Evolutionary conservation across 768 basidiomycete genomes (phyloP), one percentile per base, ranked within the genome.

Genomic region (Phylloporus sp.): DNA sequence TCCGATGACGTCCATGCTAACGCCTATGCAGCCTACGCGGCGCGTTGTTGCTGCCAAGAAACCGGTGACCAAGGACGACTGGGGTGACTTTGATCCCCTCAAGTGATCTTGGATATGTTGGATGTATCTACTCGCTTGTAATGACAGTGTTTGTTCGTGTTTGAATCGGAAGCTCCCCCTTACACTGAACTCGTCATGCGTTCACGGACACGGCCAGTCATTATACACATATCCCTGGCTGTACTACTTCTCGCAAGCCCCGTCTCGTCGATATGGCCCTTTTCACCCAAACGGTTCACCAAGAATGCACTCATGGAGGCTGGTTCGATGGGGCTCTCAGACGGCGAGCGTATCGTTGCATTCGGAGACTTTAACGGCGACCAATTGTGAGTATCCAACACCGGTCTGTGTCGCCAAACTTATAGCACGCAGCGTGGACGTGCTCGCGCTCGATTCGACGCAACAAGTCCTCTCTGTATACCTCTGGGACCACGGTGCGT

Each of bases 321-420:
- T 3, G 95, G 93, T 8, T 72, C 84, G 2, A 74, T 95, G 67
- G 95, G 94, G 2, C 70, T 97, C 28, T 78, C 78, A 42, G 77
- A 75, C n/a, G 79, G 82, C 47, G 84, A 82, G 24, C 78, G 88
- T 46, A 79, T 97, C 18, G 77, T 91, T 53, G 95, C 94, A 8
- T 90, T 91, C 60, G 97, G 94, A 28, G 95, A 99, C 73, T 95
- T 95, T 69, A 84, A 97, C 67, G 94, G 91, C 5, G 93, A 98
- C 69, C 94, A 97, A 67, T 88, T 90, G 93, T 97, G 66, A 65
- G 90, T 72, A 18, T 52, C 38, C 42, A 34, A 16, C 16, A 5
- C 10, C 20, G 11, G 31, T 41, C 35, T 27, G 10, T 7, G 35
- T 22, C 36, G 18, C 26, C 27, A 27, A 42, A 46, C 45, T 28